These are phyloP conservation scores for Cladosporium velox DNA, from an alignment of 2,329 filamentous ascomycete genomes.

Conservation along the genomic window DNA sequence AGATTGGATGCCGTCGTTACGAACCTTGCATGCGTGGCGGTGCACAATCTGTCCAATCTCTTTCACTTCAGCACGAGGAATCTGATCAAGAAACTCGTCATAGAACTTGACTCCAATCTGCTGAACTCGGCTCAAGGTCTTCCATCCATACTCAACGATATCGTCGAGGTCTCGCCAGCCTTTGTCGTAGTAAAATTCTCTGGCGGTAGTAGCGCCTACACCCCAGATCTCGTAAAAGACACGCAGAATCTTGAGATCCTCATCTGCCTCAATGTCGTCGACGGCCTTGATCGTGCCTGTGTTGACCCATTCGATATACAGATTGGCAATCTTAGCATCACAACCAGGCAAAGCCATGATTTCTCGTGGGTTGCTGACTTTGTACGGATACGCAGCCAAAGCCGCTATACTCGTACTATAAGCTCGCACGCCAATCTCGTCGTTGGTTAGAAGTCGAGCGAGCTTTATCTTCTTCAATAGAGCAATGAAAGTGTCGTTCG, in stretches of 20 bases:
- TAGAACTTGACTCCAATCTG: conserved; percentile 95
- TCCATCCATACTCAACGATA: conserved; percentile 80
- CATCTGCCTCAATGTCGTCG: conserved; percentile 63
- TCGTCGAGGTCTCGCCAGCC: conserved; percentile 86
- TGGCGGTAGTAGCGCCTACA: conserved; percentile 79
- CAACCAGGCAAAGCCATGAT: conserved; percentile 70
- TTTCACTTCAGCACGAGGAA: conserved; percentile 74
- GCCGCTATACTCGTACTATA: conserved; percentile 86
- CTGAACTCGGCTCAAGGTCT: conserved; percentile 71
- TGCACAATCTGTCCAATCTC: conserved; percentile 65
- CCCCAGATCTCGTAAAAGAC: conserved; percentile 87
- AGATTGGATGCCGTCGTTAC: conserved; percentile 56
- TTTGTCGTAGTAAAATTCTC: conserved; percentile 74
- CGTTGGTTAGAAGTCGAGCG: conserved; percentile 68
- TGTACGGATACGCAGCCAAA: conserved; percentile 75
- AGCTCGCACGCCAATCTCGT: conserved; percentile 78
- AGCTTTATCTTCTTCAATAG: conserved; percentile 74
- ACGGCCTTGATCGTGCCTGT: conserved; percentile 62
- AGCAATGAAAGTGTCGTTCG: conserved; percentile 74
- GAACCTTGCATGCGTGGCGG: conserved; percentile 65
- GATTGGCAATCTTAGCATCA: conserved; percentile 72
- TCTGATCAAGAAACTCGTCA: conserved; percentile 73
- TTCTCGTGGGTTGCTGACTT: conserved; percentile 48
- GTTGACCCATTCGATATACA: conserved; percentile 75
- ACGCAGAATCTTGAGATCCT: conserved; percentile 64